Evolutionary conservation across 2,329 filamentous ascomycete species (phyloP).

Genomic region (Nemania sp.): DNA sequence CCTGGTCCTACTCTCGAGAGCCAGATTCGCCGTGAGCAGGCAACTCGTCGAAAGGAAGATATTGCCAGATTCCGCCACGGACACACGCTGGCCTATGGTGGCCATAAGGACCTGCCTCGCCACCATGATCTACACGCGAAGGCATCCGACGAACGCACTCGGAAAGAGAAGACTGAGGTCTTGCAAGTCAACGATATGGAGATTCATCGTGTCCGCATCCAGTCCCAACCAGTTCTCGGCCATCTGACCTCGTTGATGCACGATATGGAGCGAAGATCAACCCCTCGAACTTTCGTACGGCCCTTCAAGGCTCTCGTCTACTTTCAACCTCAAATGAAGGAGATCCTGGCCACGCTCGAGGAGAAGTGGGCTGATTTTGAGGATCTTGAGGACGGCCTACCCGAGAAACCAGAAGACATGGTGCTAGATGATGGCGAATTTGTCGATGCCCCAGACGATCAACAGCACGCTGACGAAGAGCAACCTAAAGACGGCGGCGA

Average conservation of each 20-base stretch:
- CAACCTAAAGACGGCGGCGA: slow-evolving; percentile 29
- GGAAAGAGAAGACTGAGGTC: slow-evolving; percentile 28
- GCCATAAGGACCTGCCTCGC: slow-evolving; percentile 19
- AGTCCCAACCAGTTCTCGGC: slow-evolving; percentile 46
- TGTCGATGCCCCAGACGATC: slow-evolving; percentile 24
- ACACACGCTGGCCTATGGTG: slow-evolving; percentile 31
- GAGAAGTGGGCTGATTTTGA: slow-evolving; percentile 47
- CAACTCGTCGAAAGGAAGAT: slow-evolving; percentile 42
- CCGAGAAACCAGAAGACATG: slow-evolving; percentile 27
- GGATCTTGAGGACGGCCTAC: slow-evolving; percentile 37
- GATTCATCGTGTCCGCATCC: slow-evolving; percentile 43
- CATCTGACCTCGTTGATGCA: slow-evolving; percentile 44
- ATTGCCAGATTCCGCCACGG: slow-evolving; percentile 41
- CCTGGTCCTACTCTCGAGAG: slow-evolving; percentile 39
- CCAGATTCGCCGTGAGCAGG: slow-evolving; percentile 47
- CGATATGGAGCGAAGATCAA: slow-evolving; percentile 42
- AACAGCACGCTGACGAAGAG: slow-evolving; percentile 16
- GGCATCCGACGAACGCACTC: slow-evolving; percentile 27
- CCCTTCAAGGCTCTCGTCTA: slow-evolving; percentile 48
- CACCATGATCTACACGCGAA: slow-evolving; percentile 8
- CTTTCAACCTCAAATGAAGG: slow-evolving; percentile 47
- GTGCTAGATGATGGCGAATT: slow-evolving; percentile 39
- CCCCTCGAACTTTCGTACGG: slow-evolving; percentile 45
- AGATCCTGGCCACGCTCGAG: slow-evolving; percentile 44
- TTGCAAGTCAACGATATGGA: slow-evolving; percentile 28